Conservation (phyloP, 139 green algal genomes). For the Yamagishiella unicocca region DNA sequence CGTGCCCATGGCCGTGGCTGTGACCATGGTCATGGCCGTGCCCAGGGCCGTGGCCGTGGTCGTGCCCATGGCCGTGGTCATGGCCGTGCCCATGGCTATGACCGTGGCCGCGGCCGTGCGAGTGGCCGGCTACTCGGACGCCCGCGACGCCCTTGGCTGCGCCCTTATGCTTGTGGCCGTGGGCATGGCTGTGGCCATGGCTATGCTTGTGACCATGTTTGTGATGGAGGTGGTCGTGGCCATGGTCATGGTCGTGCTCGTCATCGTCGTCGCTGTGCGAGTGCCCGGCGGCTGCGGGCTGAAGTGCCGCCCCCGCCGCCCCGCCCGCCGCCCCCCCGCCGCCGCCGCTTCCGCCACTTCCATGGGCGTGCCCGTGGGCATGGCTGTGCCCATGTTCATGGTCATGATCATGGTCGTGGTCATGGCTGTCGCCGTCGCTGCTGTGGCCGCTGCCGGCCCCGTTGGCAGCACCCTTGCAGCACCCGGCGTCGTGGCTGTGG, state of each 20-base stretch:
- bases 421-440: not conserved
- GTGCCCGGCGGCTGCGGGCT: not conserved
- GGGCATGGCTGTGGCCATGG: not conserved
- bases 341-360: not conserved
- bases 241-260: constrained; percentile 53
- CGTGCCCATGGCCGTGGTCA: not conserved
- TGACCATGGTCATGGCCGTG: constrained; percentile 13
- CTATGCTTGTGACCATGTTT: constrained; percentile 27
- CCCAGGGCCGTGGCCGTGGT: not conserved
- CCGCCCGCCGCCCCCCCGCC: not conserved
- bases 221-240: constrained; percentile 42
- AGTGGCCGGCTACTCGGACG: not conserved
- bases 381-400: constrained; percentile 49
- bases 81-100: constrained; percentile 38
- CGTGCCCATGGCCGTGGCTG: constrained; percentile 19
- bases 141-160: not conserved
- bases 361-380: constrained; percentile 35
- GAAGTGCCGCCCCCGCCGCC: not conserved
- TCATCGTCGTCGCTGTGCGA: not conserved
- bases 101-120: constrained; percentile 5
- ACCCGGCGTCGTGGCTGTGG: too few species aligned
- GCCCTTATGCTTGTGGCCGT: constrained; percentile 2
- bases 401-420: not conserved
- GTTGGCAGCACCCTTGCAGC: too few species aligned
- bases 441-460: not conserved